Base-by-base conservation (phyloP, 2,329 filamentous ascomycete species). In the Fusarium azukiicola region DNA sequence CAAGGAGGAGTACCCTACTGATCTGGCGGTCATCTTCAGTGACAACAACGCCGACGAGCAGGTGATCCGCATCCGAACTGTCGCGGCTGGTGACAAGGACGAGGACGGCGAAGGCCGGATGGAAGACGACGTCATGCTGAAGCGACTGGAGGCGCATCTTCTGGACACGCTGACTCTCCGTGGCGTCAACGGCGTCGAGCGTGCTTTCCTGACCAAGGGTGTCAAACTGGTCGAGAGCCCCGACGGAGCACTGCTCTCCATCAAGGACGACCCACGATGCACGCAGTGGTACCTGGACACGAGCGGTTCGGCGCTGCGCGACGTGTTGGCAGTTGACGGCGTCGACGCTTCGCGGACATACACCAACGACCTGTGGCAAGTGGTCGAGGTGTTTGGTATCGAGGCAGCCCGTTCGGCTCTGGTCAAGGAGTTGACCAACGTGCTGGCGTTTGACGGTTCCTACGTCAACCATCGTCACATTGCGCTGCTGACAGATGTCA, bases 391-490 rank as follows among this genome's bases (percentile, higher is more conserved):
- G 14, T 98, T 99, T 78, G 98, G 98, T 85, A 99, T 99, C 79
- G 98, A 99, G 86, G 98, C 97, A 80, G 97, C 97, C 76, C 95
- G 98, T 84, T 94, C 96, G 64, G 96, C 97, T 70, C 91, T 99
- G 73, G 94, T 98, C 81, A 95, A 95, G 76, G 98, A 99, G 86
- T 89, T 99, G 91, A 96, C 96, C 42, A 95, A 96, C 84, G 98
- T 99, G 85, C 89, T 99, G 90, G 97, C 98, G 38, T 99, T 99
- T 86, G 98, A 99, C 86, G 98, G 98, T 93, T 99, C 98, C 19
- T 99, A 99, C 87, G 98, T 99, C 92, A 99, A 99, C 87, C 97
- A 99, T 89, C 97, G 98, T 84, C 98, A 99, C 90, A 94, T 99
- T 90, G 96, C 97, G 64, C 93, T 99, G 47, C 92, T 99, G 69